Conservation (phyloP, 139 green algal species). For the Diplosphaera chodatii region DNA sequence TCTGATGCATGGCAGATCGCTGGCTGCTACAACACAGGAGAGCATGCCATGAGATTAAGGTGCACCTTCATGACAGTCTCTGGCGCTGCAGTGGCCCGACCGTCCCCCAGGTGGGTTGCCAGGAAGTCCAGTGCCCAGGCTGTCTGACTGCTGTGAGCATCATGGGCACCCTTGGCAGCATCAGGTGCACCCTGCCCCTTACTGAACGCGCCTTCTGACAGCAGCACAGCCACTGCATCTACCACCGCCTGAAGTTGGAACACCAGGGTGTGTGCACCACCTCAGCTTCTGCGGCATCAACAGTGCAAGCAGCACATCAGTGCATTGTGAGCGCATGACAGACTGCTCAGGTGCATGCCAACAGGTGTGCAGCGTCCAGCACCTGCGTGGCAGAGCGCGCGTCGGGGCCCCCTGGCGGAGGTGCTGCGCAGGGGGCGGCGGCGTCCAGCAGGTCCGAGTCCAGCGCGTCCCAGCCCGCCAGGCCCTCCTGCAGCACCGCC, state of each 20-base stretch:
- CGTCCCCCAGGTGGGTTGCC: conserved; percentile 23
- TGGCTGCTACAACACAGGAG: too few relatives aligned
- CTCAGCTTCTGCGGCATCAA: too few relatives aligned
- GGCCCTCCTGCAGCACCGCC: conserved; percentile 24
- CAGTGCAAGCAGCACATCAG: too few relatives aligned
- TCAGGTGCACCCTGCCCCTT: too few relatives aligned
- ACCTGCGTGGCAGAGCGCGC: conserved; percentile 9
- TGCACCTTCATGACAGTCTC: conserved; percentile 12
- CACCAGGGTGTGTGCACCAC: too few relatives aligned
- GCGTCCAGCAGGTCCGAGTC: conserved; percentile 30
- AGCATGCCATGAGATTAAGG: too few relatives aligned
- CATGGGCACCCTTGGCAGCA: too few relatives aligned
- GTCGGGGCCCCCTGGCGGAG: background rate
- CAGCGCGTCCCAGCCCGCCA: conserved; percentile 43
- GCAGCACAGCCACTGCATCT: conserved; percentile 34
- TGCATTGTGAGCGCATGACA: too few relatives aligned
- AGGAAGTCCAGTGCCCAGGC: conserved; percentile 31
- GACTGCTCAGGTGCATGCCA: too few relatives aligned
- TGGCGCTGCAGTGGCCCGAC: conserved; percentile 13
- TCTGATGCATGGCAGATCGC: too few relatives aligned
- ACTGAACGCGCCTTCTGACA: conserved; percentile 19
- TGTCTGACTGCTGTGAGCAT: too few relatives aligned
- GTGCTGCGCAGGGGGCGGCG: background rate
- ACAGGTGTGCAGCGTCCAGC: too few relatives aligned
- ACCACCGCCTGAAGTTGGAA: conserved; percentile 33